Evolutionary conservation across 2,329 filamentous ascomycete species (phyloP).

Genomic region (Ceratocystis ficicola): DNA sequence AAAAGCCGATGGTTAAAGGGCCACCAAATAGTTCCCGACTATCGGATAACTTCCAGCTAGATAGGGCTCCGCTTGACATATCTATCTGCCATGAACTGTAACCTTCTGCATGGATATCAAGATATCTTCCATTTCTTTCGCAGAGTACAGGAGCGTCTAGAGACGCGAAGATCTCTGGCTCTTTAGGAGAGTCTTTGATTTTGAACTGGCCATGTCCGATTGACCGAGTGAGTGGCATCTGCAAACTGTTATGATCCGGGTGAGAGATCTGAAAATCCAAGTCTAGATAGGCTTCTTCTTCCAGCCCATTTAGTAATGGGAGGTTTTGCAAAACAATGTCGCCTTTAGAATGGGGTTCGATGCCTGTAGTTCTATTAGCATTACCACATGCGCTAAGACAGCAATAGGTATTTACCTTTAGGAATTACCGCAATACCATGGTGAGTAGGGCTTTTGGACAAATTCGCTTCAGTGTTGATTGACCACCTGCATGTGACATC

Average conservation of each 20-base stretch:
- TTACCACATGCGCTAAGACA: not conserved
- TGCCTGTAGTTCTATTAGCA: constrained; percentile 26
- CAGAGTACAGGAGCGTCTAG: constrained; percentile 22
- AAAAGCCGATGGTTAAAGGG: constrained; percentile 1
- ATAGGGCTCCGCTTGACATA: not conserved
- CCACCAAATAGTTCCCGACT: constrained; percentile 17
- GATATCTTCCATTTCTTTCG: constrained; percentile 23
- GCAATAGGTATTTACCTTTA: not conserved
- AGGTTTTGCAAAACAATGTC: constrained; percentile 27
- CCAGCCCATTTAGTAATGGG: not conserved
- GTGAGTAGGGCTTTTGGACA: not conserved
- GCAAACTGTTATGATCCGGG: not conserved
- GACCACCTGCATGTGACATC: constrained; percentile 34
- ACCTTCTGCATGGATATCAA: not conserved
- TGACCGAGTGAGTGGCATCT: not conserved
- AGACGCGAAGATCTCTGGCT: not conserved
- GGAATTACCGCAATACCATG: not conserved
- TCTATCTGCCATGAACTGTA: not conserved
- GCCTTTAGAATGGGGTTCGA: constrained; percentile 35
- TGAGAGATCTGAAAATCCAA: constrained; percentile 23
- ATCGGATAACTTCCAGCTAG: not conserved
- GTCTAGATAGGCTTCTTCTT: constrained; percentile 27
- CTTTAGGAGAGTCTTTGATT: not conserved
- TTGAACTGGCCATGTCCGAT: not conserved
- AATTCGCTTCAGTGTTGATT: not conserved